Conservation (phyloP, 148 eudicot genomes). For the Rheum nobile region DNA sequence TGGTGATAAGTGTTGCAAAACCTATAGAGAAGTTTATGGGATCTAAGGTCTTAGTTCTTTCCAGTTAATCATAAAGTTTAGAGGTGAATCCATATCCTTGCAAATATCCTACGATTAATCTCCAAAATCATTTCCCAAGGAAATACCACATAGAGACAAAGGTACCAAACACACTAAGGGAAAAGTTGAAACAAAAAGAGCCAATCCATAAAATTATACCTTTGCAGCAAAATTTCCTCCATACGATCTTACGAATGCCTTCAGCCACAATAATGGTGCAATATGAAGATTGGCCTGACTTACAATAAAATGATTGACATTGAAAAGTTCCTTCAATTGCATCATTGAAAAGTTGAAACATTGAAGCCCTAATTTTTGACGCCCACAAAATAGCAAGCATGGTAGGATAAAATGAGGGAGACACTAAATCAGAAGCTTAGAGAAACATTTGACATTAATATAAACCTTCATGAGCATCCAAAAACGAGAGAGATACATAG, state of each 20-base stretch:
- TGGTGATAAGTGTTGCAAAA: not conserved
- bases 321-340: conserved; percentile 92
- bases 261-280: conserved; percentile 69
- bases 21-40: not conserved
- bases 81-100: not conserved
- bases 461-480: too few relatives aligned
- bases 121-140: not conserved
- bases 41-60: not conserved
- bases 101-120: not conserved
- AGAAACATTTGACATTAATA: too few relatives aligned
- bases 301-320: conserved; percentile 93
- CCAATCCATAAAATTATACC: conserved; percentile 28
- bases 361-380: too few relatives aligned
- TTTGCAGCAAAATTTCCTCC: conserved; percentile 97
- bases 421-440: too few relatives aligned
- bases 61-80: not conserved
- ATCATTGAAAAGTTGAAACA: conserved; percentile 94
- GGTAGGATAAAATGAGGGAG: too few relatives aligned
- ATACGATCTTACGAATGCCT: conserved; percentile 72
- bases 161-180: not conserved
- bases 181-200: not conserved
- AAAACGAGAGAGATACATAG: too few relatives aligned
- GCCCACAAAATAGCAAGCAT: too few relatives aligned
- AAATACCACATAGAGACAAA: not conserved
- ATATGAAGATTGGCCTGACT: conserved; percentile 98